These are phyloP conservation scores for Quercus lobata DNA, from an alignment of 331 rosid genomes.

Conservation along the genomic window DNA sequence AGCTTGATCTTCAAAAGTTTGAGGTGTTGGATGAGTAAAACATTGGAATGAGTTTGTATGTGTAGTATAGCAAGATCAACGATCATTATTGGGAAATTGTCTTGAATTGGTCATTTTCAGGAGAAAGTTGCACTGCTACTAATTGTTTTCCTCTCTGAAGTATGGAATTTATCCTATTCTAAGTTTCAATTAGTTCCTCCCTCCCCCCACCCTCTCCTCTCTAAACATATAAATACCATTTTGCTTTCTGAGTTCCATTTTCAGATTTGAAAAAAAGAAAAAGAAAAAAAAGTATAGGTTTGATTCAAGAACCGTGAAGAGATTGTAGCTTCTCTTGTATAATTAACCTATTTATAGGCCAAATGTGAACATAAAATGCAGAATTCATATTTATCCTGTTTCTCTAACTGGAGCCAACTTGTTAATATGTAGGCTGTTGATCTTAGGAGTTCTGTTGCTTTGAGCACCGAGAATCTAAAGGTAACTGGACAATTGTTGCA, in stretches of 20 bases:
- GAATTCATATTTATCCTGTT: background rate
- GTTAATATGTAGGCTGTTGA: constrained; percentile 75
- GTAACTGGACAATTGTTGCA: constrained; percentile 32
- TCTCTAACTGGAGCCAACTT: constrained; percentile 24
- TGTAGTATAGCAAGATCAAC: too few relatives aligned
- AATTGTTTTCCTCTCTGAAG: background rate
- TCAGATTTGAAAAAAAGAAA: too few relatives aligned
- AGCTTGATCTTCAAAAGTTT: background rate
- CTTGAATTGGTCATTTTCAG: background rate
- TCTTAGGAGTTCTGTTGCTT: constrained; percentile 60
- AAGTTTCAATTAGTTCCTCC: background rate
- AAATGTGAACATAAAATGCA: constrained; percentile 6
- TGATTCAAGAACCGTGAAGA: background rate
- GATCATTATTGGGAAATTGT: background rate
- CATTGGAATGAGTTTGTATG: background rate
- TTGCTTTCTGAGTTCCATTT: too few relatives aligned
- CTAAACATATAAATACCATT: too few relatives aligned
- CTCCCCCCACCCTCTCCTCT: too few relatives aligned
- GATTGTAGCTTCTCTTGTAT: background rate
- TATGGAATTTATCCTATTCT: background rate
- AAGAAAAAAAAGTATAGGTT: background rate
- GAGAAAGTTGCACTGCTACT: background rate
- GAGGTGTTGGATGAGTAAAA: background rate
- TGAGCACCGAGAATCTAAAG: constrained; percentile 43
- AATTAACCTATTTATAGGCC: background rate